These are phyloP conservation scores for Fraxinus baroniana DNA, from an alignment of 305 asterid genomes.

Conservation along the genomic window DNA sequence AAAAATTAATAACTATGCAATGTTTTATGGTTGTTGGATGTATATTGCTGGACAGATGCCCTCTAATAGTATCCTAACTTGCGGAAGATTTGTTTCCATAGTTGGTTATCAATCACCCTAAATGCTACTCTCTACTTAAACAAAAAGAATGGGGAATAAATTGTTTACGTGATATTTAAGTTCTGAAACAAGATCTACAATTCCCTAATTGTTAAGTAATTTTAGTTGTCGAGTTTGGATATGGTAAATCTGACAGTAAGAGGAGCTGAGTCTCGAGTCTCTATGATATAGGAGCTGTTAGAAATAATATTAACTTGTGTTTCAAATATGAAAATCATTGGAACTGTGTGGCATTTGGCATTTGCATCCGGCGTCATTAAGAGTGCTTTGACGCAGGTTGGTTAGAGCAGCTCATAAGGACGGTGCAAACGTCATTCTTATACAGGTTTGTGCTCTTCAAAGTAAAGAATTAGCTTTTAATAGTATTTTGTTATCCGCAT, in stretches of 20 bases:
- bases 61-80: background rate
- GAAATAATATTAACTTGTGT: background rate
- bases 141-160: background rate
- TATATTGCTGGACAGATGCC: background rate
- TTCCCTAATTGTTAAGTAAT: background rate
- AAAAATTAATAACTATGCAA: background rate
- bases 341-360: slow-evolving; percentile 9
- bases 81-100: background rate
- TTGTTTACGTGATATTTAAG: background rate
- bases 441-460: slow-evolving; percentile 56
- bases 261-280: background rate
- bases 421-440: slow-evolving; percentile 87
- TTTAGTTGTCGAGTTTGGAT: background rate
- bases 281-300: background rate
- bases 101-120: background rate
- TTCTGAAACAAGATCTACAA: background rate
- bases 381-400: slow-evolving; percentile 54
- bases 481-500: background rate
- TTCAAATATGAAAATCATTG: background rate
- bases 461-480: background rate
- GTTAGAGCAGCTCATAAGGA: slow-evolving; percentile 82
- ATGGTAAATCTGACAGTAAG: background rate
- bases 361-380: slow-evolving; percentile 7
- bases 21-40: background rate
- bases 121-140: background rate